Evolutionary conservation across 805 yeast species (phyloP).

Genomic region (Starmera pachycereana): DNA sequence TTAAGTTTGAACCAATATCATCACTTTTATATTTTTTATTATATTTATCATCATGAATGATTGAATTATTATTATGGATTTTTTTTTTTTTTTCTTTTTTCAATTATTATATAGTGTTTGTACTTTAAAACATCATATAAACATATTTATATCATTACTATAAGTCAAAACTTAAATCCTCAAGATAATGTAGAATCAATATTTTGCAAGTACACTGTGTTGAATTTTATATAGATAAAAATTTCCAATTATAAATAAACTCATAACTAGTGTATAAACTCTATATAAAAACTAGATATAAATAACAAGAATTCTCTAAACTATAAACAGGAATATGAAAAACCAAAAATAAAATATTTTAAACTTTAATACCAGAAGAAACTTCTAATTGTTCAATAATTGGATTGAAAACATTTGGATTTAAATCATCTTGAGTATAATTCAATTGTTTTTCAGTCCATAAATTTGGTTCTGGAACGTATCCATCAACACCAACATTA

Average conservation of each 20-base stretch:
- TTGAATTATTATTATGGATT: neutral
- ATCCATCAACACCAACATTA: conserved; percentile 64
- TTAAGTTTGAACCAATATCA: neutral
- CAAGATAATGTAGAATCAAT: neutral
- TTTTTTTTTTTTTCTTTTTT: too few relatives aligned
- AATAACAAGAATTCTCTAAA: neutral
- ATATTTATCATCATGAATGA: neutral
- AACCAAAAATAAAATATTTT: too few relatives aligned
- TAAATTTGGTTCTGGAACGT: conserved; percentile 45
- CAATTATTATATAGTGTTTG: too few relatives aligned
- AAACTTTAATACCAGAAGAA: conserved; percentile 46
- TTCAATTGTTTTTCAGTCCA: conserved; percentile 82
- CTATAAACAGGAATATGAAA: too few relatives aligned
- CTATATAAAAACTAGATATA: neutral
- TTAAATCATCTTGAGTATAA: conserved; percentile 52
- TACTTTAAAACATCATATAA: too few relatives aligned
- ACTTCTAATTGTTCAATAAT: conserved; percentile 53
- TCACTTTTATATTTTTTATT: neutral
- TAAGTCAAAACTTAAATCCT: neutral
- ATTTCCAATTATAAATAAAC: neutral
- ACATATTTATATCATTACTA: neutral
- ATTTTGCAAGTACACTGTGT: too few relatives aligned
- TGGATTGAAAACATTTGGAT: conserved; percentile 58
- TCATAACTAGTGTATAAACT: neutral
- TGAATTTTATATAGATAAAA: too few relatives aligned